phyloP scores from a whole-genome alignment of 495 filamentous ascomycete species.

The Thozetella sp. region DNA sequence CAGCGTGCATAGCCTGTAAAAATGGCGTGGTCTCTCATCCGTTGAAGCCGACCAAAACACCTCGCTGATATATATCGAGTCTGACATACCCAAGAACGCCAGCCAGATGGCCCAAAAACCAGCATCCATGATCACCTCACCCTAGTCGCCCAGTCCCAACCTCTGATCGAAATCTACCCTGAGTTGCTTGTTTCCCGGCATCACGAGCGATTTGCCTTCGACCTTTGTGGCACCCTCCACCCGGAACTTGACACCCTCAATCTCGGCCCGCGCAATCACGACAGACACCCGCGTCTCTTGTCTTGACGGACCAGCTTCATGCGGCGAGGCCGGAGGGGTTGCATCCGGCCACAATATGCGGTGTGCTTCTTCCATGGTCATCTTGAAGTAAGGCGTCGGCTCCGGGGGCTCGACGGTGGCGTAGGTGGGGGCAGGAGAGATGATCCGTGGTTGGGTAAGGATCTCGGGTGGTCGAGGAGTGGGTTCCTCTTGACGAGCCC shows the following conservation, averaged over 20 bases:
- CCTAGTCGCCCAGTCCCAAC: conserved; percentile 1
- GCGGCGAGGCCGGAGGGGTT: background rate
- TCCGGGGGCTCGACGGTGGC: conserved; percentile 1
- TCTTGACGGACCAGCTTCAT: too few species aligned
- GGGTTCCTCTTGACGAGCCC: too few species aligned
- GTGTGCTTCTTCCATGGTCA: conserved; percentile 17
- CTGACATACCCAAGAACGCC: too few species aligned
- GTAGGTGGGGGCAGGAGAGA: background rate
- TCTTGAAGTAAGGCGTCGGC: conserved; percentile 2
- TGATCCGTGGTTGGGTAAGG: too few species aligned
- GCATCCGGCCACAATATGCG: conserved; percentile 14
- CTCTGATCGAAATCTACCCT: conserved; percentile 7
- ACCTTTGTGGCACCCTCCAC: background rate
- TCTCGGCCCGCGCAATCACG: background rate
- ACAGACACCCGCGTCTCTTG: background rate
- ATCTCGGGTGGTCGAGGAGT: too few species aligned
- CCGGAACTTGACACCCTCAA: background rate
- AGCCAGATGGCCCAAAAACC: too few species aligned
- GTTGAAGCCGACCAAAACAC: too few species aligned
- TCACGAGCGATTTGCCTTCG: conserved; percentile 4
- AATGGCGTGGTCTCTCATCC: too few species aligned
- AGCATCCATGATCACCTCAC: too few species aligned
- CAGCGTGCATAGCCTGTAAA: too few species aligned
- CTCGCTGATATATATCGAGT: too few species aligned
- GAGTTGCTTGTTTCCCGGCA: conserved; percentile 10